These are phyloP conservation scores for Mycena sp. DNA, from an alignment of 1,284 basidiomycete genomes.

Conservation along the genomic window DNA sequence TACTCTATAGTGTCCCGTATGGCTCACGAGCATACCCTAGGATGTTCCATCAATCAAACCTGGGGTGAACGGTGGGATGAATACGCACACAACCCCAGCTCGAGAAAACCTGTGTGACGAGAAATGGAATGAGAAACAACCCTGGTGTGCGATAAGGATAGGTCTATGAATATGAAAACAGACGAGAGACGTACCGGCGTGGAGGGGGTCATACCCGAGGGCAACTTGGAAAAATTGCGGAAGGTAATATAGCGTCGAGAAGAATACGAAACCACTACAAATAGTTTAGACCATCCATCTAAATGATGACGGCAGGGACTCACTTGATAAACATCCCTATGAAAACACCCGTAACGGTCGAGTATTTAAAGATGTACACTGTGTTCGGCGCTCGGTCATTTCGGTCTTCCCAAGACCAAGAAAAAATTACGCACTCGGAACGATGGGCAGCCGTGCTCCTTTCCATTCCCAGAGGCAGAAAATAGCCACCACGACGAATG, in stretches of 20 bases:
- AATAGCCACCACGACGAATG: slow-evolving; percentile 59
- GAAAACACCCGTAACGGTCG: slow-evolving; percentile 76
- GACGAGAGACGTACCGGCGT: slow-evolving; percentile 36
- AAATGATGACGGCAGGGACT: too few relatives aligned
- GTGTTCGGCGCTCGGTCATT: slow-evolving; percentile 37
- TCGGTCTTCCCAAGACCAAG: slow-evolving; percentile 5
- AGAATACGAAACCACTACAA: slow-evolving; percentile 69
- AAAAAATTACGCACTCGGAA: slow-evolving; percentile 64
- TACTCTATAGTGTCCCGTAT: slow-evolving; percentile 73
- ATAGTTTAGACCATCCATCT: too few relatives aligned
- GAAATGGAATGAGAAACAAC: slow-evolving; percentile 70
- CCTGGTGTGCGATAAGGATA: slow-evolving; percentile 45
- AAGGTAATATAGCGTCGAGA: slow-evolving; percentile 69
- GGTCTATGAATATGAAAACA: not conserved
- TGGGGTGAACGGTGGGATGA: not conserved
- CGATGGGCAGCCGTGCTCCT: slow-evolving; percentile 71
- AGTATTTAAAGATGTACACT: slow-evolving; percentile 78
- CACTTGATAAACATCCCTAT: slow-evolving; percentile 74
- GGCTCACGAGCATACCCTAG: slow-evolving; percentile 69
- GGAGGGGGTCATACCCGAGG: slow-evolving; percentile 69
- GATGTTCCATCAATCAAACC: too few relatives aligned
- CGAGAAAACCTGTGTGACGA: slow-evolving; percentile 68
- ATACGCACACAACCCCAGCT: slow-evolving; percentile 48
- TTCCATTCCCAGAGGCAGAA: slow-evolving; percentile 83
- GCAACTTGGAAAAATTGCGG: slow-evolving; percentile 83